Evolutionary conservation across 352 stramenopile species (phyloP), one percentile per base, ranked within the genome.

Genomic region (Phytophthora syringae): DNA sequence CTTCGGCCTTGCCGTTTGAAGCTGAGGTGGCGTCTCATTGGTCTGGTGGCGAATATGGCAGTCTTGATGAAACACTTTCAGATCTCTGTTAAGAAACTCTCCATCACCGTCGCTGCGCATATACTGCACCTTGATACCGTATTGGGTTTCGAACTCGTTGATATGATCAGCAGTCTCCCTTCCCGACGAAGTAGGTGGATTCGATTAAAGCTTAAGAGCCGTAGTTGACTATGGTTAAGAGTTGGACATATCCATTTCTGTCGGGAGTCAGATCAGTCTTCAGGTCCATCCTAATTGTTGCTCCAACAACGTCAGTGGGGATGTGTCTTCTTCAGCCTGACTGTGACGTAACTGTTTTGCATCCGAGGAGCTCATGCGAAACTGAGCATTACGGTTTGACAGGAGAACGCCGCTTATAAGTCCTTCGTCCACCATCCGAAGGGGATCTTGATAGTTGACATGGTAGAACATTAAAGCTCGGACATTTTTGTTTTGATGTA

Each of bases 231-330:
- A 48, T 48, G n/a, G 40, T 28, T 13, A 48, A 28, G 7, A 48
- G 3, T n/a, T 48, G 40, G 5, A 20, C 28, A n/a, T 48, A 11
- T 1, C 25, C 43, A 18, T 49, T 43, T 10, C 55, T 22, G 20
- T 71, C 55, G 1, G 30, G 49, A 2, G 4, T 13, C 0, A 66
- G 21, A 37, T 60, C 49, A 1, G 36, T 50, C 25, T 71, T 71
- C 2, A 67, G 13, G 22, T 67, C 56, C 11, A 72, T 27, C 2
- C 43, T 21, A 11, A 72, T 2, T 1, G 45, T 32, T 18, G 63
- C 56, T 9, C 63, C 63, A 32, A 67, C 11, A n/a, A 54, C 34
- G 53, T 62, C 55, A 0, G 50, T 66, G 5, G 42, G 51, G 63
- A 72, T 16, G 34, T 63, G 13, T 72, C 63, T 11, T n/a, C 0